Percentiles rank a stretch among this genome's conserved stretches.
Conservation (phyloP, 148 eudicot species). For the Vaccinium vitisidaea region DNA sequence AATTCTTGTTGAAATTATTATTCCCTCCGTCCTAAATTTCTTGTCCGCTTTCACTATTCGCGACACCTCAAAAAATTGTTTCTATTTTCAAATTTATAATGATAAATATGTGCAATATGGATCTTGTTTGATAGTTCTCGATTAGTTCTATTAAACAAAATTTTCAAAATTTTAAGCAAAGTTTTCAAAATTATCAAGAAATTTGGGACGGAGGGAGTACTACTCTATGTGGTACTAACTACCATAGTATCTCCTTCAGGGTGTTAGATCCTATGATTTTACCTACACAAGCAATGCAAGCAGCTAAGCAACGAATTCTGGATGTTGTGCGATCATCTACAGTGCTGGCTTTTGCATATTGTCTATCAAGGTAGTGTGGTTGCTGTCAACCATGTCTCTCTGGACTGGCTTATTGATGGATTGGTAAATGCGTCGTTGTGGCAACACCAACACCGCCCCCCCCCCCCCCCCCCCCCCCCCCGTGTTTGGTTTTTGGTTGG, state of each 20-base stretch:
- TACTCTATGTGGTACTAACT: background rate
- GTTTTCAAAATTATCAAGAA: no score
- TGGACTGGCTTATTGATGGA: background rate
- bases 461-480: no score
- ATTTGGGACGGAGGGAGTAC: background rate
- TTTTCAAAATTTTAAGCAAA: no score
- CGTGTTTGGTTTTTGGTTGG: background rate
- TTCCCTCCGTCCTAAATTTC: no score
- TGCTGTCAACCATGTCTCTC: conserved; percentile 7
- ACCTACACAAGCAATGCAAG: conserved; percentile 72
- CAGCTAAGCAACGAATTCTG: conserved; percentile 67
- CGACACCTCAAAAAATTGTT: no score
- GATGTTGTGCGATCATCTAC: conserved; percentile 69
- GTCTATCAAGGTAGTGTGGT: conserved; percentile 57
- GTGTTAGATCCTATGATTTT: conserved; percentile 61
- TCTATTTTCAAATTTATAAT: no score
- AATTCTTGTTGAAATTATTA: background rate
- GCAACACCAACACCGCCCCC: no score
- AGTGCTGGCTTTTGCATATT: conserved; percentile 70
- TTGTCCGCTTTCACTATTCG: no score
- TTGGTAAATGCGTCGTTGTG: background rate
- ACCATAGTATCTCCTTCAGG: conserved; percentile 36
- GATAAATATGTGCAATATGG: no score
- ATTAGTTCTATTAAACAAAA: no score
- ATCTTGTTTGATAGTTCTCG: no score